Evolutionary conservation across 192 early-diverging fungal species (phyloP).

Genomic region (Haplosporangium gracile): DNA sequence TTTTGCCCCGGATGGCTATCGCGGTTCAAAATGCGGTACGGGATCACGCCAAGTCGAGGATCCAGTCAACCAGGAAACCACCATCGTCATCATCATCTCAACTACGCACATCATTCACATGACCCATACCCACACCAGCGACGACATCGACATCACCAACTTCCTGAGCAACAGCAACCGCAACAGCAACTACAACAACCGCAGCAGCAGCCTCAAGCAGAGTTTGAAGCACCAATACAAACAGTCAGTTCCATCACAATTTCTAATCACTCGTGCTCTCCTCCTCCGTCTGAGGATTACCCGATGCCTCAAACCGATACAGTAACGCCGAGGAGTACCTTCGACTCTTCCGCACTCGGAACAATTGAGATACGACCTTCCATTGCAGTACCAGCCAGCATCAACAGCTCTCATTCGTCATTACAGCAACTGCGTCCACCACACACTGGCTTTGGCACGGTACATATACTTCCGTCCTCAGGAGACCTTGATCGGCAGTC

Average conservation of each 20-base stretch:
- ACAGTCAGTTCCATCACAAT: constrained; percentile 6
- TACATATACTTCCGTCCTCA: background rate
- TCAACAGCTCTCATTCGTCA: constrained; percentile 20
- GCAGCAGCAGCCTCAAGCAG: background rate
- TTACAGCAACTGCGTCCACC: constrained; percentile 2
- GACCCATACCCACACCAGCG: background rate
- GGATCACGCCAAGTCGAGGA: background rate
- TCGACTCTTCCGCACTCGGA: background rate
- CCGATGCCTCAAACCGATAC: background rate
- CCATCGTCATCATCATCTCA: background rate
- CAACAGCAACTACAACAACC: background rate
- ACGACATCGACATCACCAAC: background rate
- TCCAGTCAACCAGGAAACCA: background rate
- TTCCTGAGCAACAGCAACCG: background rate
- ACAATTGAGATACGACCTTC: constrained; percentile 20
- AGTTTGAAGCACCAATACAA: background rate
- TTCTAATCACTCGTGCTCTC: constrained; percentile 4
- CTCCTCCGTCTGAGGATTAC: background rate
- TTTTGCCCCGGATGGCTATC: constrained; percentile 51
- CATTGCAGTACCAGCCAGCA: constrained; percentile 26
- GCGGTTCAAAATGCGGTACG: constrained; percentile 41
- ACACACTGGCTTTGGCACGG: background rate
- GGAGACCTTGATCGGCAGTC: background rate
- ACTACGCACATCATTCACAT: background rate
- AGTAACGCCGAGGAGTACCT: background rate